These are phyloP conservation scores for Phaeosphaeriaceae sp. DNA, from an alignment of 2,329 filamentous ascomycete species.

Conservation along the genomic window DNA sequence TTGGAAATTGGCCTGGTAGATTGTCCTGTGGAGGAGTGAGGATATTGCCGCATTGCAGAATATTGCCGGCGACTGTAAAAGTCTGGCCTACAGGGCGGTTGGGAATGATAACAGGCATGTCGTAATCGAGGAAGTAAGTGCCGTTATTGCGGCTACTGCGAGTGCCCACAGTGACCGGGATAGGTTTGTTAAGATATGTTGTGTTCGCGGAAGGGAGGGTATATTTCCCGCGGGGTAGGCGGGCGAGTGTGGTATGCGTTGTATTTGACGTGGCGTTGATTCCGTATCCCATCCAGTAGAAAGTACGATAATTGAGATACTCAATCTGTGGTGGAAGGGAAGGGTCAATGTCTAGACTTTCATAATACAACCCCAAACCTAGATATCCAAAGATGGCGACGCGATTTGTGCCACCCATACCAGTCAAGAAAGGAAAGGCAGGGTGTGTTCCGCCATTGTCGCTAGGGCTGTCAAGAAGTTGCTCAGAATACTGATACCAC, in stretches of 20 bases:
- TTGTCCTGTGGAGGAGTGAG: constrained; percentile 51
- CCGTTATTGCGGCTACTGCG: constrained; percentile 34
- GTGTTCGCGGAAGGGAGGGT: constrained; percentile 61
- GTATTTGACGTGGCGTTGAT: constrained; percentile 66
- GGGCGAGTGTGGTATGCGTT: constrained; percentile 68
- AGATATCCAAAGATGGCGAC: constrained; percentile 72
- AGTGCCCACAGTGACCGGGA: constrained; percentile 64
- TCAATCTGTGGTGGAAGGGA: constrained; percentile 70
- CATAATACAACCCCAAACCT: constrained; percentile 66
- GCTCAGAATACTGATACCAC: constrained; percentile 75
- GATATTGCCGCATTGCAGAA: constrained; percentile 66
- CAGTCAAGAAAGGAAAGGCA: constrained; percentile 74
- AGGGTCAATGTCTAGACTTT: constrained; percentile 68
- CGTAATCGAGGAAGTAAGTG: constrained; percentile 54
- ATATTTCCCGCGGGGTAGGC: constrained; percentile 50
- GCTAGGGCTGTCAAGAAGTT: constrained; percentile 65
- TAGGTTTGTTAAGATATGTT: constrained; percentile 60
- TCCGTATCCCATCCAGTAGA: constrained; percentile 71
- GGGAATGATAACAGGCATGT: constrained; percentile 59
- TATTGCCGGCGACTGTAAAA: constrained; percentile 63
- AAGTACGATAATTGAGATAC: constrained; percentile 64
- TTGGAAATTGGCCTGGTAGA: constrained; percentile 71
- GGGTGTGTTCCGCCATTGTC: constrained; percentile 71
- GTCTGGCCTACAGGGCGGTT: constrained; percentile 65
- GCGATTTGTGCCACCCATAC: constrained; percentile 72